Conservation (phyloP, 2,329 filamentous ascomycete genomes). For the Dothistroma pini region DNA sequence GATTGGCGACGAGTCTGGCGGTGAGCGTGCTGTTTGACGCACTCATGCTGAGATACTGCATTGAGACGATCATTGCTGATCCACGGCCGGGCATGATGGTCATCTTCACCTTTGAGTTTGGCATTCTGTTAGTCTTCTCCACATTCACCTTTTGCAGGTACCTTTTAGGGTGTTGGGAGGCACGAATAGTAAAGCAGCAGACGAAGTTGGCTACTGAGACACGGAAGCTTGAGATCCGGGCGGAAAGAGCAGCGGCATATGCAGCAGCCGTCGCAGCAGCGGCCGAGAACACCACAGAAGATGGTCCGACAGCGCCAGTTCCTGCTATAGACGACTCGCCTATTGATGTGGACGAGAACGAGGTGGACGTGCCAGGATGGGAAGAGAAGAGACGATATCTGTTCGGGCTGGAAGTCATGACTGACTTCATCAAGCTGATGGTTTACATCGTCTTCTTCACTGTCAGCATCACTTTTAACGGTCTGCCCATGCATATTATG, state of each 20-base stretch:
- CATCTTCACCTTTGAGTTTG: conserved; percentile 99
- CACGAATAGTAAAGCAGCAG: conserved; percentile 70
- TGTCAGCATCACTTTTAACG: conserved; percentile 90
- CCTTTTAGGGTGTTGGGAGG: conserved; percentile 71
- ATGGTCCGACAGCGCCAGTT: conserved; percentile 33
- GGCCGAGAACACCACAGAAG: conserved; percentile 31
- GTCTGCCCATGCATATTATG: conserved; percentile 93
- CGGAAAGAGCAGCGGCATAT: conserved; percentile 49
- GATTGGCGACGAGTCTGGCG: conserved; percentile 73
- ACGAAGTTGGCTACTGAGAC: conserved; percentile 65
- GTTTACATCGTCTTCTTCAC: conserved; percentile 91
- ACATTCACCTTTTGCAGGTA: conserved; percentile 77
- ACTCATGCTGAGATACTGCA: conserved; percentile 74
- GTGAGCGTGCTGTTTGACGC: conserved; percentile 77
- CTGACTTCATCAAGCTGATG: conserved; percentile 84
- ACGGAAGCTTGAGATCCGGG: conserved; percentile 63
- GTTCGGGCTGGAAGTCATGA: conserved; percentile 72
- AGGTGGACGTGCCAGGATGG: conserved; percentile 94
- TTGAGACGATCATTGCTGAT: conserved; percentile 78
- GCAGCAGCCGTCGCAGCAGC: conserved; percentile 33
- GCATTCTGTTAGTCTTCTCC: conserved; percentile 76
- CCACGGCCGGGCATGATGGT: conserved; percentile 99
- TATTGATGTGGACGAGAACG: conserved; percentile 78
- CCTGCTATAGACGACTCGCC: conserved; percentile 58
- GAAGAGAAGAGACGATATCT: conserved; percentile 93